Conservation (phyloP, 805 yeast genomes). For the Middelhovenomyces tepae region DNA sequence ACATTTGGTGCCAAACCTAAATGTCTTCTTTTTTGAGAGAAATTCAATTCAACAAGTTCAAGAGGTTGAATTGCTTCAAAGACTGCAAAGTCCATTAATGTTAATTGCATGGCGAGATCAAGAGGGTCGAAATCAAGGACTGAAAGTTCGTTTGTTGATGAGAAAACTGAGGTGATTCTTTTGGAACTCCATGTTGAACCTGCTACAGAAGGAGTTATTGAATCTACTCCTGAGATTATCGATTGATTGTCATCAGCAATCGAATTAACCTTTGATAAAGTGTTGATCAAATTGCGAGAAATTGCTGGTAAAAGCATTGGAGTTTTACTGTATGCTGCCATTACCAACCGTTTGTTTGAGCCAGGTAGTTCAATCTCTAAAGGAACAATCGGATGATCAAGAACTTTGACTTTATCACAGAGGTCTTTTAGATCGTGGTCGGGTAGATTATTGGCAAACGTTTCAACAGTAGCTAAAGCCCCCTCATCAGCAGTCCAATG, state of each 20-base stretch:
- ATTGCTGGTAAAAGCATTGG: background rate
- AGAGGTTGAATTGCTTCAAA: constrained; percentile 21
- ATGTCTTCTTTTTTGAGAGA: constrained; percentile 21
- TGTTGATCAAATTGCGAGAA: background rate
- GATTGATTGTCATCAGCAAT: background rate
- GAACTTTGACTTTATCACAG: too few relatives aligned
- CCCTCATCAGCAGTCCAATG: constrained; percentile 68
- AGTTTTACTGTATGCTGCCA: background rate
- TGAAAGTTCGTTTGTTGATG: constrained; percentile 3
- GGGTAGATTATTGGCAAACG: constrained; percentile 41
- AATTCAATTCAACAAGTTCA: constrained; percentile 29
- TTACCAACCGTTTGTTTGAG: background rate
- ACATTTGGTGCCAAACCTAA: constrained; percentile 27
- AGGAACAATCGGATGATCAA: constrained; percentile 18
- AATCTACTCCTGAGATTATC: too few relatives aligned
- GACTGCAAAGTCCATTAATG: constrained; percentile 26
- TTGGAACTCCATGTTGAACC: constrained; percentile 2
- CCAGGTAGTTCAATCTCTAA: constrained; percentile 11
- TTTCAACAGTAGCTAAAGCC: constrained; percentile 59
- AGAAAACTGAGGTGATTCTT: constrained; percentile 9
- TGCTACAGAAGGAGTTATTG: background rate
- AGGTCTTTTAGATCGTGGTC: background rate
- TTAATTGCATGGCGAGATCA: constrained; percentile 28
- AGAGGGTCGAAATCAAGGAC: constrained; percentile 24
- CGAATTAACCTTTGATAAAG: background rate